phyloP scores from a whole-genome alignment of 495 filamentous ascomycete species.

The Diplogelasinospora grovesii region DNA sequence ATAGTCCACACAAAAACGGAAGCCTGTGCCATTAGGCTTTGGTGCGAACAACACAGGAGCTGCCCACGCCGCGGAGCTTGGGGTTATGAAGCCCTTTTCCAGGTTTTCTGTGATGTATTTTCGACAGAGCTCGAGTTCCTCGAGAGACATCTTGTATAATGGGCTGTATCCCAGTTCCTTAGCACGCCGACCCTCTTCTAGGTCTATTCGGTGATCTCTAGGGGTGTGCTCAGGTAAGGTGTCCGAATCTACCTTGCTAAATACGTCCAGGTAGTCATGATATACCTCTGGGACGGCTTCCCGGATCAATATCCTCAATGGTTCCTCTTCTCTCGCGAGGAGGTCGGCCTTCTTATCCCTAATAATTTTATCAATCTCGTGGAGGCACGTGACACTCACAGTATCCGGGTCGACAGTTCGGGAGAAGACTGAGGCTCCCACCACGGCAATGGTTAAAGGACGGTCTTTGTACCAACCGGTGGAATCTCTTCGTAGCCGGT shows the following conservation, averaged over 20 bases:
- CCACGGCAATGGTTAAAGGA: neutral
- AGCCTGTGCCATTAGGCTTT: constrained; percentile 26
- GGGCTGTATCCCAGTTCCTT: constrained; percentile 7
- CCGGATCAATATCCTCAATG: neutral
- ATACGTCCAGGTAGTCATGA: constrained; percentile 1
- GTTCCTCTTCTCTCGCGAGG: neutral
- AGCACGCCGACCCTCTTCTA: neutral
- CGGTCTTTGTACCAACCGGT: too few relatives aligned
- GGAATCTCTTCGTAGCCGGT: too few relatives aligned
- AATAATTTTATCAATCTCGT: neutral
- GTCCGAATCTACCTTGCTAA: neutral
- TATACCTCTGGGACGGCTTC: neutral
- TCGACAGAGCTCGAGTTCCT: constrained; percentile 18
- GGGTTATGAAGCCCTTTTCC: constrained; percentile 5
- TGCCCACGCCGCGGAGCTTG: constrained; percentile 6
- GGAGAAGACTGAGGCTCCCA: neutral
- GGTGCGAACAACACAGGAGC: constrained; percentile 30
- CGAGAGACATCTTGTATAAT: constrained; percentile 20
- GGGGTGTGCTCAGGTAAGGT: neutral
- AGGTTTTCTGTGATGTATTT: constrained; percentile 7
- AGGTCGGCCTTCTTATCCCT: neutral
- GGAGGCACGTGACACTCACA: neutral
- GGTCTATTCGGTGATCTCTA: neutral
- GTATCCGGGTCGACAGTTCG: neutral
- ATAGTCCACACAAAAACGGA: constrained; percentile 43